phyloP scores from a whole-genome alignment of 1,139 yeast species.

The Sugiyamaella sp. region DNA sequence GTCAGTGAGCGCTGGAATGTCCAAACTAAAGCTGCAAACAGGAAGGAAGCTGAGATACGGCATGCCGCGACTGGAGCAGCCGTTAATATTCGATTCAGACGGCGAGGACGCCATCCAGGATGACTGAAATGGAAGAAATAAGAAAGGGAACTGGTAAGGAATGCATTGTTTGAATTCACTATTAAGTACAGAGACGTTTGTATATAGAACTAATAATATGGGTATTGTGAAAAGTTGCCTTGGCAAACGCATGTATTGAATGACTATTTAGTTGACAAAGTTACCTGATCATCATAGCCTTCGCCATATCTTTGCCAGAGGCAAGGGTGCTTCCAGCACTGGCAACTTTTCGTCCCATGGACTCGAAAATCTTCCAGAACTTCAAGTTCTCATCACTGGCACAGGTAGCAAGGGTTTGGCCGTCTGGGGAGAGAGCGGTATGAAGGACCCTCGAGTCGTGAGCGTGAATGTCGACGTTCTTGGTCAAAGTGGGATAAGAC shows the following conservation, averaged over 20 bases:
- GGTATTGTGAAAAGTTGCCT: not conserved
- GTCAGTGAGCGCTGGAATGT: conserved; percentile 2
- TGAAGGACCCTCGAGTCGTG: conserved; percentile 88
- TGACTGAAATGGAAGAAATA: not conserved
- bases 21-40: conserved; percentile 4
- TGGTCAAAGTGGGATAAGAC: conserved; percentile 82
- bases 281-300: conserved; percentile 50
- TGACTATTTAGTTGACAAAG: conserved; percentile 6
- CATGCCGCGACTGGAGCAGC: conserved; percentile 14
- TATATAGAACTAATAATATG: conserved; percentile 1
- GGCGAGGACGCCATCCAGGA: conserved; percentile 18
- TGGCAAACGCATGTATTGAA: not conserved
- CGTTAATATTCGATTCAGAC: conserved; percentile 13
- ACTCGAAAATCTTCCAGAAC: conserved; percentile 90
- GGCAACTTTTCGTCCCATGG: conserved; percentile 44
- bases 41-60: conserved; percentile 11
- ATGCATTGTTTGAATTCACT: conserved; percentile 1
- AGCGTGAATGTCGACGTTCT: conserved; percentile 87
- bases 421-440: conserved; percentile 88
- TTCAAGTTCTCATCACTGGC: conserved; percentile 97
- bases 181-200: not conserved
- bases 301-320: conserved; percentile 45
- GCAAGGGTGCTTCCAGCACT: conserved; percentile 34
- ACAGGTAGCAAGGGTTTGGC: conserved; percentile 86
- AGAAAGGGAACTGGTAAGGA: not conserved